Evolutionary conservation across 345 rosid genomes (phyloP), one percentile per base, ranked within the genome.

Genomic region (Theobroma cacao): DNA sequence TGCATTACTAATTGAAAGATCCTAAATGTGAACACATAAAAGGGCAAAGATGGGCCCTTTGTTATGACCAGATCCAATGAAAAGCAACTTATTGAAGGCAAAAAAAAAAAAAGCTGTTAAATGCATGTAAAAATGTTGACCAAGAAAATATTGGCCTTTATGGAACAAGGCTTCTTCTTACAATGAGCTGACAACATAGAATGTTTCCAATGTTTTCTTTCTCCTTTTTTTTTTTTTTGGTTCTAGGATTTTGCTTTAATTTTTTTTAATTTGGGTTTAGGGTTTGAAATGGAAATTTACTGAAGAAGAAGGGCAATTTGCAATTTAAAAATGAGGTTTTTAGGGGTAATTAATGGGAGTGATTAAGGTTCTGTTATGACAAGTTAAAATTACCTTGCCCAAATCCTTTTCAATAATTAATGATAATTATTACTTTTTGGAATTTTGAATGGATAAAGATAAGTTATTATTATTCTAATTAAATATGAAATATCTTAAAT

Each of bases 41-140:
- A 28, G 69, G 43, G 61, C 52, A 43, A 36, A 13, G 18, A 45
- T 31, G 47, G 71, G 17, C 26, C 26, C 15, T 75, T 17, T 12
- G 30, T 28, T 28, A 43, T 45, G 77, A 75, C 69, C 30, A 33
- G 38, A 20, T 75, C 69, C 55, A 75, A 60, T 75, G 9, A 60
- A 75, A 28, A 50, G 28, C 56, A 60, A 50, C 68, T 60, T 38
- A 43, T 47, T 26, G 36, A 5, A 0, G 26, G n/a, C 10, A 38
- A 38, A 66, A 38, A n/a, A 14, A 24, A 10, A 3, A 65, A 4
- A 9, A 36, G 59, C 59, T 53, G 59, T 64, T 65, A 65, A 20
- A 24, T 24, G 48, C 48, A 41, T 20, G 69, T 36, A 65, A 65
- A 65, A 36, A 36, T 18, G 28, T 20, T 65, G 47, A 64, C 72